These are phyloP conservation scores for Pisolithus orientalis DNA, from an alignment of 768 basidiomycete genomes.

Conservation along the genomic window DNA sequence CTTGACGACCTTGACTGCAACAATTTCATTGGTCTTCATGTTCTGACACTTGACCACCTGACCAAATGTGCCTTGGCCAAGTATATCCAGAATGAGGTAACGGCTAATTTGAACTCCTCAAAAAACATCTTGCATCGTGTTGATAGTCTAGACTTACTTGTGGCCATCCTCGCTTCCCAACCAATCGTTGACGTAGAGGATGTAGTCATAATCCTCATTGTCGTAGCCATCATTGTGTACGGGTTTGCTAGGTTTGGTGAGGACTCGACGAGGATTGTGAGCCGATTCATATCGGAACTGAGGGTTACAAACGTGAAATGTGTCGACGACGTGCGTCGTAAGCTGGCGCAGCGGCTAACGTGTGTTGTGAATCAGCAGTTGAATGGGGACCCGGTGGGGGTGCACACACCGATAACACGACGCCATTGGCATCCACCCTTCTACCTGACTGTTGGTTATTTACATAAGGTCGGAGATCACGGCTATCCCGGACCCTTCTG, in stretches of 20 bases:
- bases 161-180: conserved; percentile 91
- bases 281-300: conserved; percentile 91
- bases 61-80: conserved; percentile 98
- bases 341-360: conserved; percentile 55
- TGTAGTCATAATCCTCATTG: conserved; percentile 99
- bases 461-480: conserved; percentile 73
- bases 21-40: conserved; percentile 98
- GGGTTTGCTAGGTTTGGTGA: conserved; percentile 97
- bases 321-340: conserved; percentile 83
- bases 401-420: conserved; percentile 72
- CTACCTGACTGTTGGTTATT: conserved; percentile 58
- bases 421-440: conserved; percentile 70
- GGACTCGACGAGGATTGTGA: conserved; percentile 91
- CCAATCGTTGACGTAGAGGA: conserved; percentile 98
- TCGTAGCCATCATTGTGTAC: conserved; percentile 95
- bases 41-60: conserved; percentile 99
- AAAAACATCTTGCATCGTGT: background rate
- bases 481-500: conserved; percentile 66
- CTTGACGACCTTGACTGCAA: conserved; percentile 99
- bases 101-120: conserved; percentile 35
- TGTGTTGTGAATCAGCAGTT: conserved; percentile 10
- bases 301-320: conserved; percentile 92
- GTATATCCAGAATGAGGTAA: conserved; percentile 95
- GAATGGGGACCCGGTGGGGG: background rate
- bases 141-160: conserved; percentile 55